Percentiles rank a stretch among this genome's conserved stretches.
Conservation (phyloP, 2,329 filamentous ascomycete species). For the Aspergillus amoenus region DNA sequence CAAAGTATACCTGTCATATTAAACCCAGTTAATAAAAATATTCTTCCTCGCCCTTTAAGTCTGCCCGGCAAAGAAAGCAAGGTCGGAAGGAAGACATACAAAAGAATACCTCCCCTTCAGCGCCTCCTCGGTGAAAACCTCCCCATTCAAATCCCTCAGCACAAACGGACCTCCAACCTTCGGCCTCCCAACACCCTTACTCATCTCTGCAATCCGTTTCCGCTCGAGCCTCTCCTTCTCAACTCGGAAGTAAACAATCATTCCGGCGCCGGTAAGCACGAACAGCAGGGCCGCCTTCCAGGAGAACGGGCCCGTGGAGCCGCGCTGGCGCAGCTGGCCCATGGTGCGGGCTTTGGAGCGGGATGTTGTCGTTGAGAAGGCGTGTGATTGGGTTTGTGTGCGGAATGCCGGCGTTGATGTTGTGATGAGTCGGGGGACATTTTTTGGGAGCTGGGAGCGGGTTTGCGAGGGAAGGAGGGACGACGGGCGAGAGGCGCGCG, state of each 20-base stretch:
- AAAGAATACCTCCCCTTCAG: slow-evolving; percentile 78
- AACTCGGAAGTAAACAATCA: slow-evolving; percentile 88
- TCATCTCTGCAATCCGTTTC: slow-evolving; percentile 83
- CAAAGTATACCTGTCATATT: slow-evolving; percentile 78
- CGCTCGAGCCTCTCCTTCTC: slow-evolving; percentile 91
- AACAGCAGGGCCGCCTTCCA: slow-evolving; percentile 89
- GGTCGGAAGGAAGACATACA: slow-evolving; percentile 32
- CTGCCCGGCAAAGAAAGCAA: not conserved
- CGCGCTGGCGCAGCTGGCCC: slow-evolving; percentile 40
- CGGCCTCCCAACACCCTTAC: slow-evolving; percentile 87
- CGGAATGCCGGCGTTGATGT: not conserved
- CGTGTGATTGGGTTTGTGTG: not conserved
- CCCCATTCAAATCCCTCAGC: slow-evolving; percentile 78
- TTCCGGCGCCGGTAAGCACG: slow-evolving; percentile 69
- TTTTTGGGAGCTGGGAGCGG: slow-evolving; percentile 3
- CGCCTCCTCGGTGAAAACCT: slow-evolving; percentile 72
- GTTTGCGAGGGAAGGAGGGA: slow-evolving; percentile 3
- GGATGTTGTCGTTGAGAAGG: slow-evolving; percentile 31
- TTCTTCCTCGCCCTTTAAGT: not conserved
- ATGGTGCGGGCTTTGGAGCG: slow-evolving; percentile 35
- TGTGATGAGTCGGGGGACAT: not conserved
- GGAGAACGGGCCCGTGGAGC: slow-evolving; percentile 69
- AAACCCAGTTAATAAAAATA: slow-evolving; percentile 2
- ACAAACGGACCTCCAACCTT: slow-evolving; percentile 89
- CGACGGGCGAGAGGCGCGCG: slow-evolving; percentile 15